Base-by-base conservation (phyloP, 225 moss, liverwort and hornwort species). In the Physcomitrellopsis africana region DNA sequence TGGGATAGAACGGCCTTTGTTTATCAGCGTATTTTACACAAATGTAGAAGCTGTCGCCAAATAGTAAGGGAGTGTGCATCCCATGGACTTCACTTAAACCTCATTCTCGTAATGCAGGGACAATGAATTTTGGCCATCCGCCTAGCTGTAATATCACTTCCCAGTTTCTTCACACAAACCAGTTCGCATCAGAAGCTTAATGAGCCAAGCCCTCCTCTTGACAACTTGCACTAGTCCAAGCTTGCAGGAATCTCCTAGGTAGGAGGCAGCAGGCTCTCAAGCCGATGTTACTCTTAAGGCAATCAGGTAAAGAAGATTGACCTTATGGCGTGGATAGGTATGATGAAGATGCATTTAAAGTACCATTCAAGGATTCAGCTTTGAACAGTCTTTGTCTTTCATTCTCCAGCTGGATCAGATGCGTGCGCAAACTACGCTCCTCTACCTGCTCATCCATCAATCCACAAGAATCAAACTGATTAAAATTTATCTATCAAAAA, bases 401-500 rank as follows among this genome's bases (percentile, higher is more conserved):
- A 72, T 80, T 82, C 77, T 97, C 89, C 67, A 97, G 86, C 83
- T 97, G 96, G 67, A 97, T 89, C 73, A 97, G 63, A 67, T 97
- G 96, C 63, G 94, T 94, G 70, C 85, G 88, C 76, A 97, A 72
- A 77, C 94, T 97, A 80, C 94, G 92, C 82, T 97, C 94, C 78
- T 97, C 94, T 66, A 94, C 90, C 94, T 97, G 94, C 76, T 74
- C 77, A 61, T 57, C 59, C 52, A 75, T 17, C 42, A 55, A 76
- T 24, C 27, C 73, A 70, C 48, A 69, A 44, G 10, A 41, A 60
- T 55, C 43, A 12, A 79, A 20, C 48, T 52, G 53, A 44, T 59
- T 37, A 71, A 53, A 43, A 78, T 23, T 57, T 2, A 43, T 43
- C 32, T 37, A 37, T 5, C 4, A 37, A 37, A 2, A 42, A 63